Evolutionary conservation across 225 moss, liverwort and hornwort species (phyloP).

Genomic region (Asterella californica): DNA sequence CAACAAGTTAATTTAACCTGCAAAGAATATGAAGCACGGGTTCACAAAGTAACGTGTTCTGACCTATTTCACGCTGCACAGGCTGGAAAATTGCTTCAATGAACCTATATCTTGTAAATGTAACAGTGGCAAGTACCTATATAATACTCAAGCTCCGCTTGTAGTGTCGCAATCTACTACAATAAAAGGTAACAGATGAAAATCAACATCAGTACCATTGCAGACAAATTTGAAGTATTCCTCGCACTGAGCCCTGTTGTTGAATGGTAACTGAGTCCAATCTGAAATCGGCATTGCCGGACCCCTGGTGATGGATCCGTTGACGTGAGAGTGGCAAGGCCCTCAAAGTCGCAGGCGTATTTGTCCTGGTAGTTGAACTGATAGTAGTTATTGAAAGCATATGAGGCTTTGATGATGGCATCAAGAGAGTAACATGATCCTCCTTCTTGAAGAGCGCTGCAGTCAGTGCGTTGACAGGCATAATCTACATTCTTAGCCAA

Average conservation of each 20-base stretch:
- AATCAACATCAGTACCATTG: background rate
- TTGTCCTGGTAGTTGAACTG: slow-evolving; percentile 65
- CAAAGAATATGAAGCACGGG: background rate
- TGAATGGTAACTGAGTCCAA: slow-evolving; percentile 51
- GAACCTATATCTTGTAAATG: background rate
- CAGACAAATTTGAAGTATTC: background rate
- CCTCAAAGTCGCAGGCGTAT: slow-evolving; percentile 60
- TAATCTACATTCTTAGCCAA: slow-evolving; percentile 55
- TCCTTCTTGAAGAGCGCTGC: slow-evolving; percentile 53
- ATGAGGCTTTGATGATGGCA: slow-evolving; percentile 58
- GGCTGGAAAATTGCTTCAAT: background rate
- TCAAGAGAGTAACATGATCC: slow-evolving; percentile 57
- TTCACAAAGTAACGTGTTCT: background rate
- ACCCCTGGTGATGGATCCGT: slow-evolving; percentile 54
- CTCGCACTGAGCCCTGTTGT: slow-evolving; percentile 6
- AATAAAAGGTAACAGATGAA: slow-evolving; percentile 9
- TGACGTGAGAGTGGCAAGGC: slow-evolving; percentile 51
- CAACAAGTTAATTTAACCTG: background rate
- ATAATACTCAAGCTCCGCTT: background rate
- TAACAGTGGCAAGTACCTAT: background rate
- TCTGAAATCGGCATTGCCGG: slow-evolving; percentile 49
- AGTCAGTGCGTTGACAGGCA: slow-evolving; percentile 68
- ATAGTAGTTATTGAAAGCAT: slow-evolving; percentile 86
- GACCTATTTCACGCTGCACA: background rate
- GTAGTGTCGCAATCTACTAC: background rate